Conservation (phyloP, 306 rosid genomes). For the Rosa chinensis region DNA sequence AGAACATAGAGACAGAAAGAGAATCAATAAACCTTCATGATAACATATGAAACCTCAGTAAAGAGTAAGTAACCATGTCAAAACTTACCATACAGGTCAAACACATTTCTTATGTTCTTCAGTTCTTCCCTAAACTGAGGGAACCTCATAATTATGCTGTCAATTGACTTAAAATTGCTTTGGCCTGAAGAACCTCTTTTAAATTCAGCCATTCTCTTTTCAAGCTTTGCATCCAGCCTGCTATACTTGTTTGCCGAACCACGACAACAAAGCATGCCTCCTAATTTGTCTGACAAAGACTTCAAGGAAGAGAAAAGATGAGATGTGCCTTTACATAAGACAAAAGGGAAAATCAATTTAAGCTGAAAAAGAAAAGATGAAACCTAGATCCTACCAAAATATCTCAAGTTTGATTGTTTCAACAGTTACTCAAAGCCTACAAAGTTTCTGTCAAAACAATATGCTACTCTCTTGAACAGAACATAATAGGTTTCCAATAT, state of each 20-base stretch:
- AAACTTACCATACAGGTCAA: conserved; percentile 78
- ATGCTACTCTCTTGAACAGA: background rate
- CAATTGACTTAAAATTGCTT: conserved; percentile 59
- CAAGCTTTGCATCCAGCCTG: conserved; percentile 71
- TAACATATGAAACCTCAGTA: conserved; percentile 1
- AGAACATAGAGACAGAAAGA: conserved; percentile 11
- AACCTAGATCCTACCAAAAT: conserved; percentile 9
- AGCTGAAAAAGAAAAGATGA: conserved; percentile 14
- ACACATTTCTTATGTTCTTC: conserved; percentile 57
- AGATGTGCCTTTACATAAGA: conserved; percentile 46
- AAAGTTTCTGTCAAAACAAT: background rate
- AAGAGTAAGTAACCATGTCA: background rate
- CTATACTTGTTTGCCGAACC: conserved; percentile 42
- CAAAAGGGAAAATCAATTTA: conserved; percentile 19
- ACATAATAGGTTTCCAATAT: background rate
- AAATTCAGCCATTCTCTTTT: conserved; percentile 58
- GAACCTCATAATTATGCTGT: conserved; percentile 69
- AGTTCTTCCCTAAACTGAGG: conserved; percentile 67
- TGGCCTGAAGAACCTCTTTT: conserved; percentile 46
- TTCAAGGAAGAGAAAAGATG: conserved; percentile 30
- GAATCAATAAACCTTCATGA: conserved; percentile 12
- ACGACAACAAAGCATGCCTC: conserved; percentile 51
- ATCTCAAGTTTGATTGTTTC: background rate
- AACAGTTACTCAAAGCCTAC: background rate
- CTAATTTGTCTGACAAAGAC: conserved; percentile 47